Base-by-base conservation (phyloP, 139 green algal species). In the Gonium pectorale region DNA sequence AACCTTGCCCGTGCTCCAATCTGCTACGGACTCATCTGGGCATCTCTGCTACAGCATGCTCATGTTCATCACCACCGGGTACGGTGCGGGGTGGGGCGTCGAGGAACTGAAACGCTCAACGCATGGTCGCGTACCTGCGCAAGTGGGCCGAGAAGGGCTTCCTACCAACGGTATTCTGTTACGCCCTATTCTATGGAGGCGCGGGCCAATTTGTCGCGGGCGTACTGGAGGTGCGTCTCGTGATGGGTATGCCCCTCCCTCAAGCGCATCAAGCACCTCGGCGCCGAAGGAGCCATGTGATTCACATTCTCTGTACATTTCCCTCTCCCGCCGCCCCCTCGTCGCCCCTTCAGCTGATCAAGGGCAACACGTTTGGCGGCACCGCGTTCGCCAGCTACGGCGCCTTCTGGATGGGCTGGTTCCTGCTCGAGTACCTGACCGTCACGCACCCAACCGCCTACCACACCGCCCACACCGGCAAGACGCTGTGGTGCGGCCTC, bases 341-440 rank as follows among this genome's bases (percentile, higher is more conserved):
- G n/a, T n/a, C n/a, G n/a, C n/a, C n/a, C n/a, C 22, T 40, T 35
- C 87, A 93, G 90, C 71, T 93, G 13, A 90, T 93, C 87, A 90
- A 89, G 67, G 92, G 93, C 78, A 93, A 94, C 85, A 94, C 91
- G 0, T 96, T 96, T 91, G 94, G 85, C n/a, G 94, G 91, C 5
- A 93, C 90, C 0, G 94, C 90, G 37, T 95, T 96, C 80, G 88
- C 74, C 43, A 89, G 71, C 9, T 96, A 95, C 69, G 94, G 94
- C 26, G 87, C 86, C 49, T 95, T 95, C 88, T 95, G 92, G 92
- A 86, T 95, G 72, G 79, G 86, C 41, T 92, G 84, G 74, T 89
- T 88, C 70, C 82, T 93, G 43, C 52, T 86, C 31, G 51, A 90
- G 59, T 86, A 68, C 72, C 37, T 79, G 43, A 62, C 29, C 5